Base-by-base conservation (phyloP, 2,329 filamentous ascomycete genomes). In the Arthrinium phaeospermum region DNA sequence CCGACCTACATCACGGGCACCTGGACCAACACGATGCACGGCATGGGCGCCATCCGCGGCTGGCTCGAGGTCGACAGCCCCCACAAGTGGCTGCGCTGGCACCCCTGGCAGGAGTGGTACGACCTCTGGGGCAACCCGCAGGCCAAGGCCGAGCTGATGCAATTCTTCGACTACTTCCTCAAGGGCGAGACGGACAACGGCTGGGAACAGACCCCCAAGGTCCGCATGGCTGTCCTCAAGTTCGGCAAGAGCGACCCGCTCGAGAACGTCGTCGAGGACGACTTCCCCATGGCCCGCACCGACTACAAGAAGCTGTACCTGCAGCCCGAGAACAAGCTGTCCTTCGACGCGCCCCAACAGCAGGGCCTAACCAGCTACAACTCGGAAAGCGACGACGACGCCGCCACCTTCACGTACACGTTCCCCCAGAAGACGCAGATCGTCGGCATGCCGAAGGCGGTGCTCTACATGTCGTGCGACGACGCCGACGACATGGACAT, bases 141-240 rank as follows among this genome's bases (percentile, higher is more conserved):
- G 37, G 78, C 68, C 16, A 71, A 79, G 2, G 74, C 80, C 6
- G 83, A 86, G 61, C 78, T 86, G 3, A 72, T 77, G 13, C 72
- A 74, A 4, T 87, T 84, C 77, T 86, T 86, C 71, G 85, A 87
- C 68, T 76, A 75, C 2, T 87, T 83, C 71, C 77, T 86, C 22
- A 84, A 83, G 51, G 82, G 78, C 0, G 34, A 68, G 64, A 76
- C 78, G 0, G 72, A 83, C 1, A 87, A 87, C 72, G 82, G 76
- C 19, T 86, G 84, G 84, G 82, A 85, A 70, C 77, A 81, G 67
- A 87, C 84, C 0, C 83, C 85, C 0, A 77, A 76, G 30, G 82
- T 87, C 1, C 81, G 84, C 12, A 82, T 80, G 76, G 80, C 83
- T 5, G 76, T 81, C 0, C 76, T 86, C 41, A 75, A 76, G 69